phyloP scores from a whole-genome alignment of 345 rosid genomes.

The Garcia nutans region DNA sequence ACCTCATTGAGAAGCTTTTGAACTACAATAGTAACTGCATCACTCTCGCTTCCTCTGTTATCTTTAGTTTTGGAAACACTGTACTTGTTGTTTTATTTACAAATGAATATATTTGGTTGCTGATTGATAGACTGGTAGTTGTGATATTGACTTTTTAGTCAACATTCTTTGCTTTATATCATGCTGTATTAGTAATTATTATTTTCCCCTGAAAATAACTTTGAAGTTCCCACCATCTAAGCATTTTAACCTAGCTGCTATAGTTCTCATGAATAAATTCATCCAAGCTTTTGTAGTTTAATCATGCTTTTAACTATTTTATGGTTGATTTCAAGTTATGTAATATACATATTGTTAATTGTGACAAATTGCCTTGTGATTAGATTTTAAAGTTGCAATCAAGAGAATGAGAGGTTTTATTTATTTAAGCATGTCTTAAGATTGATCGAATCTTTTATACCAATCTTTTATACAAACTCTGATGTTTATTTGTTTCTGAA shows the following conservation, averaged over 20 bases:
- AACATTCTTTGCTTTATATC: not conserved
- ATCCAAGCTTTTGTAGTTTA: not conserved
- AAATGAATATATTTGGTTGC: too few relatives aligned
- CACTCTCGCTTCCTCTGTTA: not conserved
- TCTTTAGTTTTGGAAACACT: not conserved
- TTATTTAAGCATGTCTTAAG: not conserved
- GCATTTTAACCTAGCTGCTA: not conserved
- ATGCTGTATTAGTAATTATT: not conserved
- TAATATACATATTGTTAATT: not conserved
- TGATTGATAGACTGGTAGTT: not conserved
- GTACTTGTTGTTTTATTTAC: not conserved
- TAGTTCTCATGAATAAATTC: not conserved
- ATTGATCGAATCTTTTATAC: not conserved
- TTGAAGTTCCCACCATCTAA: not conserved
- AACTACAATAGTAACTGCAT: conserved; percentile 79
- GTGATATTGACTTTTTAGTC: not conserved
- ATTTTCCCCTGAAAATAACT: not conserved
- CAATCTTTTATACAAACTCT: not conserved
- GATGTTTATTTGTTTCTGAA: not conserved
- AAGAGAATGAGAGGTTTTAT: not conserved
- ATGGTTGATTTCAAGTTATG: too few relatives aligned
- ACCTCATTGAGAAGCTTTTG: conserved; percentile 97
- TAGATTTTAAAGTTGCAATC: not conserved
- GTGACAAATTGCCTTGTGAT: not conserved
- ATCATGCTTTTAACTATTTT: not conserved